These are phyloP conservation scores for Phytophthora crassamura DNA, from an alignment of 352 stramenopile genomes.

Conservation along the genomic window DNA sequence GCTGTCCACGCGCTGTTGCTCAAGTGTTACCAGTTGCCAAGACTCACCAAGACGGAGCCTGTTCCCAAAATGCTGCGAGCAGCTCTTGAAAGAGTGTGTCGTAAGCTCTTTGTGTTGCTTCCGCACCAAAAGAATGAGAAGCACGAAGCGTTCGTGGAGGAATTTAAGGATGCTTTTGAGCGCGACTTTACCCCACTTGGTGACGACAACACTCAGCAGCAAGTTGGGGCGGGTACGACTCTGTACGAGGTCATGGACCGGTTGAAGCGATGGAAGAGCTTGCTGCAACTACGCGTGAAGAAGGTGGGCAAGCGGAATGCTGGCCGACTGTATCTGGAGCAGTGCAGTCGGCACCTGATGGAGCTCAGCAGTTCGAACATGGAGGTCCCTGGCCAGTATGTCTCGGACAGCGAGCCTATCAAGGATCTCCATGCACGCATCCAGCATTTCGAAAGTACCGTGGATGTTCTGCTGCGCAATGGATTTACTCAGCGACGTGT, in stretches of 20 bases:
- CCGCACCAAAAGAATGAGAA: slow-evolving; percentile 90
- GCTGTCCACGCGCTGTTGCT: slow-evolving; percentile 96
- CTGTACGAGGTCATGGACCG: slow-evolving; percentile 89
- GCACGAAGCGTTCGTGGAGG: slow-evolving; percentile 87
- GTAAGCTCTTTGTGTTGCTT: slow-evolving; percentile 91
- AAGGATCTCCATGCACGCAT: slow-evolving; percentile 93
- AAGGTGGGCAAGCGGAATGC: slow-evolving; percentile 72
- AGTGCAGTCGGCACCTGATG: slow-evolving; percentile 90
- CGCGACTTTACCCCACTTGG: slow-evolving; percentile 74
- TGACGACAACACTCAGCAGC: slow-evolving; percentile 32
- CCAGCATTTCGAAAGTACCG: slow-evolving; percentile 88
- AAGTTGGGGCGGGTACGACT: slow-evolving; percentile 47
- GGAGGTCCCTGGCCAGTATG: slow-evolving; percentile 93
- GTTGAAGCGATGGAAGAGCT: slow-evolving; percentile 92
- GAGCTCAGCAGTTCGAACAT: slow-evolving; percentile 89
- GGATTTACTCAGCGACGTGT: slow-evolving; percentile 93
- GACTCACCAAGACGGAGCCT: slow-evolving; percentile 74
- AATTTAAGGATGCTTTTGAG: slow-evolving; percentile 89
- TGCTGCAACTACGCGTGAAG: slow-evolving; percentile 87
- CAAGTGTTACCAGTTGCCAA: slow-evolving; percentile 92
- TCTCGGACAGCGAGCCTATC: slow-evolving; percentile 91
- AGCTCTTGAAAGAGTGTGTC: slow-evolving; percentile 91
- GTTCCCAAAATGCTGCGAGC: slow-evolving; percentile 91
- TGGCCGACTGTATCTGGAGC: slow-evolving; percentile 83
- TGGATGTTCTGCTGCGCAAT: slow-evolving; percentile 86